Percentiles rank a stretch among this genome's conserved stretches.
These are phyloP conservation scores for Mychonastes homosphaera DNA, from an alignment of 139 green algal species.

Conservation along the genomic window DNA sequence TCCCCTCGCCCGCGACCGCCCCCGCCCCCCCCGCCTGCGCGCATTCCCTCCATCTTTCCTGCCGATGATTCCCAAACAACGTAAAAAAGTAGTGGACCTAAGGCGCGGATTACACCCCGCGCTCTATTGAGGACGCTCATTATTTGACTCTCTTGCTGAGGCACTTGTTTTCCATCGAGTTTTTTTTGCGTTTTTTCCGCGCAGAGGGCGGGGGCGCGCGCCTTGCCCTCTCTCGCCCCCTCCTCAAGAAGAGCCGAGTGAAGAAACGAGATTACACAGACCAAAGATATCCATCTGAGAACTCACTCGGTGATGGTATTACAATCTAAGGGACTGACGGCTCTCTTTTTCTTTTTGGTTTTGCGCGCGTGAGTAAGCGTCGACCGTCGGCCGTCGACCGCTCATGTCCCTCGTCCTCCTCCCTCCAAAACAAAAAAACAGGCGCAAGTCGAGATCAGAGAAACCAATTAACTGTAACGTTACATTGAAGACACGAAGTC, in stretches of 20 bases:
- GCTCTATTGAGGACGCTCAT: conserved; percentile 14
- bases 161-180: background rate
- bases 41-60: no score
- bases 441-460: conserved; percentile 10
- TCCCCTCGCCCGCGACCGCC: no score
- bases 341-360: background rate
- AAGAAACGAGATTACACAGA: no score
- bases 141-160: conserved; percentile 22
- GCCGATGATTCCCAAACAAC: no score
- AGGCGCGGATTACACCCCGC: conserved; percentile 8
- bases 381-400: conserved; percentile 5
- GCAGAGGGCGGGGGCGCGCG: no score
- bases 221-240: no score
- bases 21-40: no score
- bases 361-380: background rate
- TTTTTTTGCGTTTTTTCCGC: background rate
- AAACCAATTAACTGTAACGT: background rate
- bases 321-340: no score
- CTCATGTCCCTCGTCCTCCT: no score
- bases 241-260: no score
- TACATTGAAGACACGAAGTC: conserved; percentile 17
- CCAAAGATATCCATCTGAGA: no score
- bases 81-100: conserved; percentile 22
- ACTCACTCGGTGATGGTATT: no score
- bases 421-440: conserved; percentile 19